Percentiles rank a stretch among this genome's conserved stretches.
phyloP scores from a whole-genome alignment of 2,329 filamentous ascomycete genomes.

The Epichloe elymi region DNA sequence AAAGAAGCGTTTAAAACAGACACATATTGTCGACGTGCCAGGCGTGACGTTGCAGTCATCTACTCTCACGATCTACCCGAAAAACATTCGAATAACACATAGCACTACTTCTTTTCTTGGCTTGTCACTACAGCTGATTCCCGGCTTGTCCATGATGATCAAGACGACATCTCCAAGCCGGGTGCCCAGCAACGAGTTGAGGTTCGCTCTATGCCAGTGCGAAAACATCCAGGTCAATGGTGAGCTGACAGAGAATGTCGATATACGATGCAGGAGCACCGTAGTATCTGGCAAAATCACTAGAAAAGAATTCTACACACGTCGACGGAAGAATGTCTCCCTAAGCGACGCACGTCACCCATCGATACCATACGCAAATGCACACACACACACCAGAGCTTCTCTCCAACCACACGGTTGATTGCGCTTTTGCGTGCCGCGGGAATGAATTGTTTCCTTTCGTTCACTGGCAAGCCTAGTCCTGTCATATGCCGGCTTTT shows the following conservation, averaged over 20 bases:
- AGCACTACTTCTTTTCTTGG: neutral
- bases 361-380: no score
- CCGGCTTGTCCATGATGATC: slow-evolving; percentile 37
- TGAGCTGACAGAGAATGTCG: slow-evolving; percentile 34
- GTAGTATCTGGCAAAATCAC: slow-evolving; percentile 21
- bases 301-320: neutral
- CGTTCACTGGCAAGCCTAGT: no score
- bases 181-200: slow-evolving; percentile 43
- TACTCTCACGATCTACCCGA: neutral
- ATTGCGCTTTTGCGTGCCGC: neutral
- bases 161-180: slow-evolving; percentile 42
- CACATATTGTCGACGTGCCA: neutral
- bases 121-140: slow-evolving; percentile 49
- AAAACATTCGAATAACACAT: neutral
- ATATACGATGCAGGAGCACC: slow-evolving; percentile 24
- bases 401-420: neutral
- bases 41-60: neutral
- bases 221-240: slow-evolving; percentile 40
- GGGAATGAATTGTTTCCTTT: no score
- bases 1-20: no score
- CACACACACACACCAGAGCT: no score
- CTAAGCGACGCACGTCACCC: neutral
- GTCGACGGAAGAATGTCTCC: no score
- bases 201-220: slow-evolving; percentile 39
- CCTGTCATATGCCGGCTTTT: no score